phyloP scores from a whole-genome alignment of 2,329 filamentous ascomycete species.

The Emericellopsis cladophorae region DNA sequence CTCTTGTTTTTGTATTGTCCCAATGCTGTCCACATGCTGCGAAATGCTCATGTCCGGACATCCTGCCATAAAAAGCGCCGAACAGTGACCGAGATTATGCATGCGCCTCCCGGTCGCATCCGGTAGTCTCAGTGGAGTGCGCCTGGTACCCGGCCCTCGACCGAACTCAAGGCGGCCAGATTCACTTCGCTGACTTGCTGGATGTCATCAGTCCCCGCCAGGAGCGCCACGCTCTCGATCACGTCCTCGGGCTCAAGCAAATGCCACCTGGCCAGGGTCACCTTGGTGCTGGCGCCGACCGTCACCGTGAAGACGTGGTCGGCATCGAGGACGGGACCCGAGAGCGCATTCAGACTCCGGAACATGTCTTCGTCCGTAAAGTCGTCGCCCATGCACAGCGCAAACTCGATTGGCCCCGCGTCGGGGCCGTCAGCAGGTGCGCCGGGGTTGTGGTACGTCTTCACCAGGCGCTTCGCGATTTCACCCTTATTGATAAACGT shows the following conservation, averaged over 20 bases:
- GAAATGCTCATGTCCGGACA: no score
- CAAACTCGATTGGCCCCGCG: conserved; percentile 56
- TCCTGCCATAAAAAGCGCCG: no score
- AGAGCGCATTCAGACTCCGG: conserved; percentile 57
- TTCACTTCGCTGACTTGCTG: conserved; percentile 37
- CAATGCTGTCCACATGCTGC: no score
- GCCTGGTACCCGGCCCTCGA: conserved; percentile 37
- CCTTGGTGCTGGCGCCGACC: conserved; percentile 82
- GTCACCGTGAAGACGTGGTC: conserved; percentile 81
- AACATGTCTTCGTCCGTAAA: conserved; percentile 98
- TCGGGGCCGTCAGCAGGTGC: conserved; percentile 28
- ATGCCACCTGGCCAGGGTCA: conserved; percentile 83
- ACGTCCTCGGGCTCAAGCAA: conserved; percentile 81
- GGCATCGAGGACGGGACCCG: conserved; percentile 35
- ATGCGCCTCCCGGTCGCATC: not conserved
- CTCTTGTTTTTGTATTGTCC: no score
- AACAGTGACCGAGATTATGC: not conserved
- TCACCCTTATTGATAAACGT: conserved; percentile 97
- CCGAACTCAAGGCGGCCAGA: conserved; percentile 37
- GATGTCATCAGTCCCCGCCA: conserved; percentile 34
- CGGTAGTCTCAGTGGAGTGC: not conserved
- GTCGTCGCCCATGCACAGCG: conserved; percentile 86
- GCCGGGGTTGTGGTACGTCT: conserved; percentile 48
- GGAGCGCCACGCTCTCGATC: conserved; percentile 51
- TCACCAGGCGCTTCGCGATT: conserved; percentile 74